Percentiles rank a stretch among this genome's conserved stretches.
phyloP scores from a whole-genome alignment of 495 filamentous ascomycete species.

The Corynascus novoguineensis region DNA sequence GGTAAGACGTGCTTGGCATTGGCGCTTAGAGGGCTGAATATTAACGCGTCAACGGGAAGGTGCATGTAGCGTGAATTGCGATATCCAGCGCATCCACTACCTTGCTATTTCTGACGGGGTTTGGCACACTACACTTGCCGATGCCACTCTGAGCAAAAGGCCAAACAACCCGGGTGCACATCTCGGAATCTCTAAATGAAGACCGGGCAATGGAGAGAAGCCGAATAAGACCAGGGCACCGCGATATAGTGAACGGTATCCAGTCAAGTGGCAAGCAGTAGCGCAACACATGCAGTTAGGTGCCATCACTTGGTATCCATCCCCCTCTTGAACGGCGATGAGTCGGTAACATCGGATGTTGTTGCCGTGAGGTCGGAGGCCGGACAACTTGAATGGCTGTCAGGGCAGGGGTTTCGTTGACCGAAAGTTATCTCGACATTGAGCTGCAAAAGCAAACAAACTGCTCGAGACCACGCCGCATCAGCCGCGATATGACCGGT shows the following conservation, averaged over 20 bases:
- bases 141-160: background rate
- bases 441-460: constrained; percentile 7
- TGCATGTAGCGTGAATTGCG: background rate
- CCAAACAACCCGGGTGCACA: background rate
- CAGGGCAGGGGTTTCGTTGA: background rate
- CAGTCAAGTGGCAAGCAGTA: background rate
- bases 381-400: background rate
- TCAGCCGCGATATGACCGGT: background rate
- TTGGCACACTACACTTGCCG: background rate
- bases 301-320: constrained; percentile 3
- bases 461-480: background rate
- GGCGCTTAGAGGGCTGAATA: background rate
- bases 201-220: background rate
- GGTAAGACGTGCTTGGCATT: background rate
- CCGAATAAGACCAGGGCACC: background rate
- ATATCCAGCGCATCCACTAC: constrained; percentile 5
- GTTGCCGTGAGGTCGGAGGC: background rate
- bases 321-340: constrained; percentile 4
- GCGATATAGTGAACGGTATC: background rate
- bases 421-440: background rate
- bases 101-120: background rate
- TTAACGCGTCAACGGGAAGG: constrained; percentile 6
- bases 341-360: constrained; percentile 5
- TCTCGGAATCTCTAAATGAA: background rate
- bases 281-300: background rate